These are phyloP conservation scores for Sphagnurus paluster DNA, from an alignment of 1,284 basidiomycete genomes.

Conservation along the genomic window DNA sequence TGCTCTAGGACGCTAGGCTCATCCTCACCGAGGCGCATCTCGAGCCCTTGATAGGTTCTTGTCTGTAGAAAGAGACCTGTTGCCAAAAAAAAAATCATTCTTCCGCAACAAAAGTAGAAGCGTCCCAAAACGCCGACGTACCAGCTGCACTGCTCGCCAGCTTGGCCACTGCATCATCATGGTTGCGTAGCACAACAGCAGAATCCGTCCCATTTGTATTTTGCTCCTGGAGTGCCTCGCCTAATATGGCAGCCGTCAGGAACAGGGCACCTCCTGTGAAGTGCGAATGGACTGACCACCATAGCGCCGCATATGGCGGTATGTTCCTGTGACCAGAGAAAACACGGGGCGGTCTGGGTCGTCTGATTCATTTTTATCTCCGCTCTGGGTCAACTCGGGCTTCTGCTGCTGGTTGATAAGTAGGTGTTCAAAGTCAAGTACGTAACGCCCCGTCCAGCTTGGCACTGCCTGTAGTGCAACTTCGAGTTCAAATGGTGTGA, in stretches of 20 bases:
- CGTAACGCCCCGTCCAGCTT: conserved; percentile 80
- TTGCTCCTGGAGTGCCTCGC: no score
- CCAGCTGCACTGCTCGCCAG: conserved; percentile 73
- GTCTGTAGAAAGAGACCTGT: conserved; percentile 67
- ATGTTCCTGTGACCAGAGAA: conserved; percentile 86
- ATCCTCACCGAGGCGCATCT: conserved; percentile 78
- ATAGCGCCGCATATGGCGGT: conserved; percentile 76
- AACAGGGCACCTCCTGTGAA: no score
- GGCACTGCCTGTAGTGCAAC: conserved; percentile 73
- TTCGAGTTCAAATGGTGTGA: conserved; percentile 93
- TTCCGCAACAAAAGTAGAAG: not conserved
- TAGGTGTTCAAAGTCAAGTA: conserved; percentile 71
- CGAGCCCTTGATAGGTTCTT: conserved; percentile 83
- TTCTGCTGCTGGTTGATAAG: no score
- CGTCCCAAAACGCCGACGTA: conserved; percentile 27
- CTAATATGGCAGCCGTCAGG: no score
- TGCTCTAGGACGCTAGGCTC: conserved; percentile 83
- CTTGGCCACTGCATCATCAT: conserved; percentile 57
- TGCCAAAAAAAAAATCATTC: not conserved
- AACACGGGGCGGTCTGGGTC: conserved; percentile 77
- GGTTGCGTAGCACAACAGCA: conserved; percentile 61
- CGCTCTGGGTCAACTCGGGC: no score
- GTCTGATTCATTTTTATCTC: conserved; percentile 35
- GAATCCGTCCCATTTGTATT: conserved; percentile 20
- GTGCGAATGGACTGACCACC: conserved; percentile 32